phyloP scores from a whole-genome alignment of 345 rosid genomes.

The Erysimum cheiranthoides region DNA sequence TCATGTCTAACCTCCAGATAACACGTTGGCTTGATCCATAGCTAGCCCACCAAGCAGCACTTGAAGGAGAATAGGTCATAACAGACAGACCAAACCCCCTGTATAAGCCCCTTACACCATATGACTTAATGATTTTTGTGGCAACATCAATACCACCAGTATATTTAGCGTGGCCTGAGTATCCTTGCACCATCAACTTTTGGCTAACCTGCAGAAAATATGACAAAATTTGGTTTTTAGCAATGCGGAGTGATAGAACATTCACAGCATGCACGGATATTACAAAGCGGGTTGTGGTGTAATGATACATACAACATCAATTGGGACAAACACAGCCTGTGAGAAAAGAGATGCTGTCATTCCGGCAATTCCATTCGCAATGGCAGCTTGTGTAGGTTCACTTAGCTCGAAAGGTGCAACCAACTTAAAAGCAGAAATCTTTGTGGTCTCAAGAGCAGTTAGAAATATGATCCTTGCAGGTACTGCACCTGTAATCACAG shows the following conservation, averaged over 20 bases:
- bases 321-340: constrained; percentile 91
- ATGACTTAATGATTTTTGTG: constrained; percentile 72
- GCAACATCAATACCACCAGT: constrained; percentile 95
- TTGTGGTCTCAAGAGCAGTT: constrained; percentile 89
- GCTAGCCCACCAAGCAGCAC: constrained; percentile 99
- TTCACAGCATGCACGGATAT: background rate
- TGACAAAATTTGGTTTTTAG: constrained; percentile 12
- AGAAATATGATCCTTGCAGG: constrained; percentile 91
- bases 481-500: constrained; percentile 89
- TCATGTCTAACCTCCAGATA: constrained; percentile 76
- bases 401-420: constrained; percentile 65
- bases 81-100: constrained; percentile 96
- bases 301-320: constrained; percentile 77
- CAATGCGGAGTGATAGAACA: constrained; percentile 10
- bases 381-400: constrained; percentile 88
- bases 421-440: constrained; percentile 74
- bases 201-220: constrained; percentile 78
- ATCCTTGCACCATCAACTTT: constrained; percentile 98
- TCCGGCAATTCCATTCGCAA: constrained; percentile 96
- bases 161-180: constrained; percentile 85
- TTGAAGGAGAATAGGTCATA: constrained; percentile 94
- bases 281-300: constrained; percentile 1
- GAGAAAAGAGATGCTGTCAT: constrained; percentile 86
- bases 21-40: constrained; percentile 96
- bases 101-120: constrained; percentile 87